phyloP scores from a whole-genome alignment of 2,329 filamentous ascomycete genomes.

The Colletotrichum higginsianum region DNA sequence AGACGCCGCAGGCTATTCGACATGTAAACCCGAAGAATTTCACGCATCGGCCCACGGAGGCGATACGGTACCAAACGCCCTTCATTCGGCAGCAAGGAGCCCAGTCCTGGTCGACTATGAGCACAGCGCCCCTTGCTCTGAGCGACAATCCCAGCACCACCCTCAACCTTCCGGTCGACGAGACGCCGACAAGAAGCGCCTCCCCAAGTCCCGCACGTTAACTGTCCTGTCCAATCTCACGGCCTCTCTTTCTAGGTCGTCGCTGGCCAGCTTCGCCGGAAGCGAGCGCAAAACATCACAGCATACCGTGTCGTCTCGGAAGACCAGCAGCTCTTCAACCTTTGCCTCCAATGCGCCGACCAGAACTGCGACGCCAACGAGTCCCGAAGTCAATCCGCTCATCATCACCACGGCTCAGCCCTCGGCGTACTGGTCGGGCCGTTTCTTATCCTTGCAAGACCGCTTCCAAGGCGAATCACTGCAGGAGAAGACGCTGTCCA shows the following conservation, averaged over 20 bases:
- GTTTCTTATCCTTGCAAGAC: constrained; percentile 71
- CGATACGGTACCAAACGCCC: not conserved
- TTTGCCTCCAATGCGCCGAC: constrained; percentile 33
- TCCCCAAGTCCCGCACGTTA: constrained; percentile 63
- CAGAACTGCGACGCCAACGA: constrained; percentile 12
- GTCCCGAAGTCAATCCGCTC: constrained; percentile 17
- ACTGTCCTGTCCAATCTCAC: constrained; percentile 62
- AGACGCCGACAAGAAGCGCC: constrained; percentile 28
- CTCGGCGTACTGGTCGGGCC: constrained; percentile 73
- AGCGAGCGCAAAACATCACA: constrained; percentile 27
- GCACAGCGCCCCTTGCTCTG: constrained; percentile 31
- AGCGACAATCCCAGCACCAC: constrained; percentile 31
- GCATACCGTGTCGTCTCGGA: constrained; percentile 31
- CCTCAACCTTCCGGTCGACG: constrained; percentile 2
- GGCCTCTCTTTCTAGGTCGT: constrained; percentile 58
- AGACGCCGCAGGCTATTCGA: constrained; percentile 34
- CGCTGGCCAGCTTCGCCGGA: constrained; percentile 29
- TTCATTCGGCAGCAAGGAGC: constrained; percentile 11
- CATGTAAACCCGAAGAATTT: constrained; percentile 27
- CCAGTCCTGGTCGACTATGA: not conserved
- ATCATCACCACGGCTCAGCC: constrained; percentile 60
- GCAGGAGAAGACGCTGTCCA: constrained; percentile 24
- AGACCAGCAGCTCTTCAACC: constrained; percentile 34
- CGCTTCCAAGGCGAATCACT: constrained; percentile 59
- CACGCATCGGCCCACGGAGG: not conserved